Conservation (phyloP, 208 protist species). For the Strigomonas culicis region DNA sequence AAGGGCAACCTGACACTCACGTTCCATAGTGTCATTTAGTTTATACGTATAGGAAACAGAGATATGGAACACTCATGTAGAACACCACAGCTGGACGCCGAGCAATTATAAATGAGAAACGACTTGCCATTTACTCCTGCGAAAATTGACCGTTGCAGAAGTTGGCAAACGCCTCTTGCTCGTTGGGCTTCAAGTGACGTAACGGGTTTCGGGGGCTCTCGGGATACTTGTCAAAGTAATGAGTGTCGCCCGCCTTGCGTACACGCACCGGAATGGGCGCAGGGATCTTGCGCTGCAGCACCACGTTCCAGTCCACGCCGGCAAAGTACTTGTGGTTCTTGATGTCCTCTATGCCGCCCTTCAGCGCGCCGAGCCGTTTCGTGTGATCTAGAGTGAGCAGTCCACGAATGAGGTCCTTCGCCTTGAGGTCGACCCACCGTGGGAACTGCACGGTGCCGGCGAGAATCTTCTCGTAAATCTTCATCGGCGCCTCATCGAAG, state of each 20-base stretch:
- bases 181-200: slow-evolving; percentile 56
- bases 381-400: slow-evolving; percentile 79
- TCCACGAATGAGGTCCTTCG: slow-evolving; percentile 80
- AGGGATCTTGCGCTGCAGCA: slow-evolving; percentile 74
- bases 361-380: slow-evolving; percentile 88
- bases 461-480: slow-evolving; percentile 92
- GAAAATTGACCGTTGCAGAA: slow-evolving; percentile 88
- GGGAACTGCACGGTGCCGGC: slow-evolving; percentile 81
- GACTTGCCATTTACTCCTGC: slow-evolving; percentile 8
- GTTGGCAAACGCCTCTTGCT: slow-evolving; percentile 86
- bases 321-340: slow-evolving; percentile 96
- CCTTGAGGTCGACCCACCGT: slow-evolving; percentile 72
- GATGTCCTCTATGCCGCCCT: slow-evolving; percentile 91
- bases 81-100: no score
- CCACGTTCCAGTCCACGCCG: slow-evolving; percentile 92
- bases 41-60: slow-evolving; percentile 1
- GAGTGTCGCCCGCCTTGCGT: slow-evolving; percentile 71
- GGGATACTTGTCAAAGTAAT: slow-evolving; percentile 92
- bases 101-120: not conserved
- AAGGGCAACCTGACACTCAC: not conserved
- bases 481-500: slow-evolving; percentile 90
- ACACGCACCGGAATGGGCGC: slow-evolving; percentile 85
- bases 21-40: not conserved
- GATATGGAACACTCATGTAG: not conserved
- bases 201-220: slow-evolving; percentile 79